These are phyloP conservation scores for Talaromyces atroroseus DNA, from an alignment of 2,329 filamentous ascomycete species.

Conservation along the genomic window DNA sequence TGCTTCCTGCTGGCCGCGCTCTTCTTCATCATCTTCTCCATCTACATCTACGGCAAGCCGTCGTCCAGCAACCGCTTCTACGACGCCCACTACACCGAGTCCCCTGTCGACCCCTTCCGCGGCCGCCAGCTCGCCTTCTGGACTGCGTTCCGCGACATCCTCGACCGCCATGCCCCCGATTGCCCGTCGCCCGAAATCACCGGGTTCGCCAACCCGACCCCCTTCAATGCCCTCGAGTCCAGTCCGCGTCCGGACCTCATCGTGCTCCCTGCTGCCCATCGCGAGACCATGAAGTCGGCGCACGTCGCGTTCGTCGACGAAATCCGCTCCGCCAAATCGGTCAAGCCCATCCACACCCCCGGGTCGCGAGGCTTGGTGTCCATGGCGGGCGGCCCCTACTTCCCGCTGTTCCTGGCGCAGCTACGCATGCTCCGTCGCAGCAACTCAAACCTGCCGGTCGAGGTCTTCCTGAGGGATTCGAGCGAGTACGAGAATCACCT, in stretches of 20 bases:
- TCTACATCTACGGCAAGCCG: slow-evolving; percentile 32
- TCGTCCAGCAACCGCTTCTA: slow-evolving; percentile 14
- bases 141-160: slow-evolving; percentile 30
- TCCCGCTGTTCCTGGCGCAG: slow-evolving; percentile 47
- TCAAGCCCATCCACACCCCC: slow-evolving; percentile 31
- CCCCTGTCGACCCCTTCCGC: slow-evolving; percentile 14
- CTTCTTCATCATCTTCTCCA: slow-evolving; percentile 23
- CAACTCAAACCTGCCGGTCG: slow-evolving; percentile 47
- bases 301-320: slow-evolving; percentile 39
- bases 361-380: slow-evolving; percentile 48
- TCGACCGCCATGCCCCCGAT: slow-evolving; percentile 28
- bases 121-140: slow-evolving; percentile 33
- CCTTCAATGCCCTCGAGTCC: slow-evolving; percentile 27
- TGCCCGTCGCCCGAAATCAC: slow-evolving; percentile 25
- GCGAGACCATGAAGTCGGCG: slow-evolving; percentile 31
- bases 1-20: slow-evolving; percentile 11
- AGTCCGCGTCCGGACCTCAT: slow-evolving; percentile 33
- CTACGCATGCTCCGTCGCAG: slow-evolving; percentile 49
- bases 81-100: slow-evolving; percentile 13
- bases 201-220: slow-evolving; percentile 19
- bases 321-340: slow-evolving; percentile 23
- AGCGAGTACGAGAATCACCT: slow-evolving; percentile 37
- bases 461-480: slow-evolving; percentile 38
- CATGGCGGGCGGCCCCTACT: slow-evolving; percentile 44
- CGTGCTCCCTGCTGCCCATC: slow-evolving; percentile 27